phyloP scores from a whole-genome alignment of 148 eudicot genomes.

The Camellia granthamiana region DNA sequence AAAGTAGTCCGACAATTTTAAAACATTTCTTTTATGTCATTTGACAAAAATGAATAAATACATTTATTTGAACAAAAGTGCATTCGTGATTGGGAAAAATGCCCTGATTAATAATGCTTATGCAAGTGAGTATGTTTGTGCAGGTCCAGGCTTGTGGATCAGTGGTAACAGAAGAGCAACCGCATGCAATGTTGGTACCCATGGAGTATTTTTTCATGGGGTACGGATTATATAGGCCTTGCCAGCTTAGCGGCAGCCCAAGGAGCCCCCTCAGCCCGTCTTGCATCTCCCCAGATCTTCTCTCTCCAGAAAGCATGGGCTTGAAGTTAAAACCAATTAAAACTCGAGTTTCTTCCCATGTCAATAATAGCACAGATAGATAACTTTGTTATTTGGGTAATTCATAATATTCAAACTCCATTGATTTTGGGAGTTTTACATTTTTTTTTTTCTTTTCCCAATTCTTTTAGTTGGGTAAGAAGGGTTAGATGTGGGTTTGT shows the following conservation, averaged over 20 bases:
- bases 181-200: conserved; percentile 90
- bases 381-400: not conserved
- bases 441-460: not conserved
- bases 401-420: not conserved
- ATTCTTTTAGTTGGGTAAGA: conserved; percentile 2
- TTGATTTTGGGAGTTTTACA: not conserved
- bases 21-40: no score
- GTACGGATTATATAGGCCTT: conserved; percentile 71
- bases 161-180: conserved; percentile 97
- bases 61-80: no score
- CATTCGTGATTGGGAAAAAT: not conserved
- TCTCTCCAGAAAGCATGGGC: conserved; percentile 99
- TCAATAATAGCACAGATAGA: conserved; percentile 6
- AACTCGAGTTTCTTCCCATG: conserved; percentile 53
- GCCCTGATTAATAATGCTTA: not conserved
- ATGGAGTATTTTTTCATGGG: conserved; percentile 93
- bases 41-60: no score
- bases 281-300: conserved; percentile 86
- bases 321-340: conserved; percentile 90
- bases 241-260: conserved; percentile 70
- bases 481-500: conserved; percentile 15
- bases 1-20: not conserved
- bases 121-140: not conserved
- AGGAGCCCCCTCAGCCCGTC: conserved; percentile 82
- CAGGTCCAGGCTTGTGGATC: conserved; percentile 96